These are phyloP conservation scores for Pseudonitzschia pungens DNA, from an alignment of 108 stramenopile genomes.

Conservation along the genomic window DNA sequence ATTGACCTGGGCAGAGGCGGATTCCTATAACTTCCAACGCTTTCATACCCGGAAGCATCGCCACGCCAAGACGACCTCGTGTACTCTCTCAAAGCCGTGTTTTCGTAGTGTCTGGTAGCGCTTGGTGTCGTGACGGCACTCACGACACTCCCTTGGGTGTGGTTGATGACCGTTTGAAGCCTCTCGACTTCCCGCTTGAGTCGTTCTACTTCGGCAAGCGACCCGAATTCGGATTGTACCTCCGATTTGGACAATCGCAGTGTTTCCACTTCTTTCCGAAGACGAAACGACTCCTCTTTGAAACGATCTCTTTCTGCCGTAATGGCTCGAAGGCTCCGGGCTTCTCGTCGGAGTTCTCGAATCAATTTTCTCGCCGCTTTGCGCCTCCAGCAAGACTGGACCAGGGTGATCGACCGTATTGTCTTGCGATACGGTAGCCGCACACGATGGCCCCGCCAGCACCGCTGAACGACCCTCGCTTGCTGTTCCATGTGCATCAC, in stretches of 20 bases:
- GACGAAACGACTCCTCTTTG: conserved; percentile 48
- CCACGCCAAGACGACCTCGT: neutral
- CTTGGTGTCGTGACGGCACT: neutral
- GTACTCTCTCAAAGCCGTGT: neutral
- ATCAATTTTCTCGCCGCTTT: conserved; percentile 30
- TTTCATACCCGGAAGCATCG: neutral
- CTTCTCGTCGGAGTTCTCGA: conserved; percentile 46
- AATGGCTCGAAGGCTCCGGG: conserved; percentile 47
- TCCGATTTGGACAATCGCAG: conserved; percentile 13
- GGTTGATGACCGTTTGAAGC: conserved; percentile 20
- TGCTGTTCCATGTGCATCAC: conserved; percentile 42
- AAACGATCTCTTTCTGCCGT: conserved; percentile 58
- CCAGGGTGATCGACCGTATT: conserved; percentile 24
- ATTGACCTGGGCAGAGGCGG: neutral
- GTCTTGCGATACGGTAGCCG: conserved; percentile 10
- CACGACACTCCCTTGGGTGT: conserved; percentile 1
- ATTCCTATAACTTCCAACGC: neutral
- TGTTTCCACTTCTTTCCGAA: conserved; percentile 49
- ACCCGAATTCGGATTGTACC: neutral
- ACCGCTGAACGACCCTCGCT: conserved; percentile 39
- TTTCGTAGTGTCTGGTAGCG: neutral
- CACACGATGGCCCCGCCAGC: conserved; percentile 29
- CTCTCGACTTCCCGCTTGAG: conserved; percentile 38
- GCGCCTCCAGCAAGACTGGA: conserved; percentile 54
- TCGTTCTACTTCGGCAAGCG: conserved; percentile 33